Percentiles rank a stretch among this genome's conserved stretches.
These are phyloP conservation scores for Picea abies DNA, from an alignment of 83 land plant genomes.

Conservation along the genomic window DNA sequence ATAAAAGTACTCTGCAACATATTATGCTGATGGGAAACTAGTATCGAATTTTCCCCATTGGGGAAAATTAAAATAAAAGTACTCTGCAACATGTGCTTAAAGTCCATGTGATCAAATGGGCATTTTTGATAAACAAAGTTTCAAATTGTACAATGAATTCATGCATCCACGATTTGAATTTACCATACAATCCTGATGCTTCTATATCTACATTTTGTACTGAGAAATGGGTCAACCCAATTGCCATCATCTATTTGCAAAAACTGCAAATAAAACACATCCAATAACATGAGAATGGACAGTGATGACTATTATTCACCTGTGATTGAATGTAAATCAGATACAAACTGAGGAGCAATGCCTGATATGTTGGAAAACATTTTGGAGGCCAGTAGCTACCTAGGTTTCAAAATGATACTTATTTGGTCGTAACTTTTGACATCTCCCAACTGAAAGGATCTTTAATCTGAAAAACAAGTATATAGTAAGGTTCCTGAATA, in stretches of 20 bases:
- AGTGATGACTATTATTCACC: no score
- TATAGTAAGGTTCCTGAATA: slow-evolving; percentile 45
- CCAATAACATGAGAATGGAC: background rate
- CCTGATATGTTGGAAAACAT: no score
- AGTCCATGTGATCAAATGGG: background rate
- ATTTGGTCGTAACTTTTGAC: no score
- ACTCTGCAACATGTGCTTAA: background rate
- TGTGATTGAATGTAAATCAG: no score
- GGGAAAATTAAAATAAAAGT: background rate
- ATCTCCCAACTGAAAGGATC: no score
- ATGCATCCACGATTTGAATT: background rate
- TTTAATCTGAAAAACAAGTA: background rate
- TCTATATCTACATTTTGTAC: no score
- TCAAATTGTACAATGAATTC: background rate
- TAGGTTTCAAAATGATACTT: no score
- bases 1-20: no score
- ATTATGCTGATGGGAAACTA: no score
- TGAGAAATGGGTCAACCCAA: background rate
- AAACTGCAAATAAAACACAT: background rate
- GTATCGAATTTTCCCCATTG: no score
- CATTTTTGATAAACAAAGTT: background rate
- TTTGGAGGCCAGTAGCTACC: no score
- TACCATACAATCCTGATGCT: no score
- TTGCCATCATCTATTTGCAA: background rate
- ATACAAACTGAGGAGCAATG: background rate